Evolutionary conservation across 148 eudicot species (phyloP), one percentile per base, ranked within the genome.

Genomic region (Vaccinium macrocarpon): DNA sequence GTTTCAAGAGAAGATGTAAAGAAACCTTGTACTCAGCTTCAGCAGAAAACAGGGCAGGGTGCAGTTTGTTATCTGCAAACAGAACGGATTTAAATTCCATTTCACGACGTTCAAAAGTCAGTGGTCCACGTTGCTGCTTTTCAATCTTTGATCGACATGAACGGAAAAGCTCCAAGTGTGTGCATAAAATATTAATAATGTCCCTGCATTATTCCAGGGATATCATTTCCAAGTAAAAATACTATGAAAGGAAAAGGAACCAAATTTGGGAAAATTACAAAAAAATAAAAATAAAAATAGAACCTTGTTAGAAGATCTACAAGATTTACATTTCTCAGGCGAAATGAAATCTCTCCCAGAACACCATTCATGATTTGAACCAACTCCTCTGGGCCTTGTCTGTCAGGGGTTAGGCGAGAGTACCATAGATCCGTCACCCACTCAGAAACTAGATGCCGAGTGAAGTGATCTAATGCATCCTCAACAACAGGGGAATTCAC

Each of bases 361-460:
- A 91, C 98, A 25, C 98, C 93, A 84, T 97, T 90, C 35, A 97
- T 93, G 84, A 97, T 90, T 88, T 89, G 91, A 88, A 92, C 94
- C 83, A 97, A 86, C 86, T 93, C 99, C 86, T 97, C 98, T 56
- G 99, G 99, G 80, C 96, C 96, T 87, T 95, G 95, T 85, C 83
- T 92, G 84, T 97, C 99, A 84, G 98, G 94, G 15, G 99, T 95
- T 81, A 97, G 72, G 85, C 92, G 93, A 70, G 94, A 90, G 83
- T 97, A 97, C 99, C 99, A 97, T 82, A 95, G 94, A 90, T 95
- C 98, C 57, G 98, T 95, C 78, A 97, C 96, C 99, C 98, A 97
- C 85, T 97, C 99, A 76, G 94, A 95, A 83, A 95, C 92, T 81
- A 97, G 83, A 89, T 93, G 99, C 83, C 94, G 89, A 46, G 96